phyloP scores from a whole-genome alignment of 2,329 filamentous ascomycete genomes.

The Colletotrichum tabaci region DNA sequence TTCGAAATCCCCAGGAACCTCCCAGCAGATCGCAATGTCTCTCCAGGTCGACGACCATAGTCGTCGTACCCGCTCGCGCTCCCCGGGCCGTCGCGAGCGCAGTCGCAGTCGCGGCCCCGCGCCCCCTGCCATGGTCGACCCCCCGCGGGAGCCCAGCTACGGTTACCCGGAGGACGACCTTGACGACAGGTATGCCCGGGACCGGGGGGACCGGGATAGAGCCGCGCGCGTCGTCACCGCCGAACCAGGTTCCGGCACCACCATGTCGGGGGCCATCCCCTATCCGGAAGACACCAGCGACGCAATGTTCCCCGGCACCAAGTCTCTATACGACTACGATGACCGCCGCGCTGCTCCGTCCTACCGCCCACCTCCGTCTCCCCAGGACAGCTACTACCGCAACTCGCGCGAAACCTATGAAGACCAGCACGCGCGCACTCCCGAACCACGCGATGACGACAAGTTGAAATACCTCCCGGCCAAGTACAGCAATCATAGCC shows the following conservation, averaged over 20 bases:
- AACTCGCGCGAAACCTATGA: conserved; percentile 54
- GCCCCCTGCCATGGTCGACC: conserved; percentile 52
- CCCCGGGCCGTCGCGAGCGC: conserved; percentile 58
- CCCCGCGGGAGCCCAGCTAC: conserved; percentile 60
- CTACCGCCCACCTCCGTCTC: conserved; percentile 55
- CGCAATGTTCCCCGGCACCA: conserved; percentile 55
- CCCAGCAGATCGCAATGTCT: conserved; percentile 60
- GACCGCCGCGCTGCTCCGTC: conserved; percentile 47
- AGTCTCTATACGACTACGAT: conserved; percentile 59
- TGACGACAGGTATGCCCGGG: conserved; percentile 52
- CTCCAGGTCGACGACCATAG: conserved; percentile 62
- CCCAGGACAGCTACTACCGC: conserved; percentile 54
- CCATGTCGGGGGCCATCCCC: conserved; percentile 49
- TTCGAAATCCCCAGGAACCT: conserved; percentile 12
- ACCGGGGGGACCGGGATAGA: conserved; percentile 9
- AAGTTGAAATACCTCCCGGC: conserved; percentile 62
- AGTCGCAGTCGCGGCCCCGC: conserved; percentile 53
- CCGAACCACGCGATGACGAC: conserved; percentile 50
- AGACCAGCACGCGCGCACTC: conserved; percentile 45
- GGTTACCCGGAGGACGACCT: conserved; percentile 60
- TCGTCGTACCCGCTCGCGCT: conserved; percentile 64
- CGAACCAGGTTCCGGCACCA: conserved; percentile 27
- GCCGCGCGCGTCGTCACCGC: conserved; percentile 41
- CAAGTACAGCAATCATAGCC: conserved; percentile 60
- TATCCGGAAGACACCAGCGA: conserved; percentile 58